A percentile compares a stretch with the other conserved stretches of the same genome.
Conservation (phyloP, 441 rosid genomes). For the Erodium moschatum region DNA sequence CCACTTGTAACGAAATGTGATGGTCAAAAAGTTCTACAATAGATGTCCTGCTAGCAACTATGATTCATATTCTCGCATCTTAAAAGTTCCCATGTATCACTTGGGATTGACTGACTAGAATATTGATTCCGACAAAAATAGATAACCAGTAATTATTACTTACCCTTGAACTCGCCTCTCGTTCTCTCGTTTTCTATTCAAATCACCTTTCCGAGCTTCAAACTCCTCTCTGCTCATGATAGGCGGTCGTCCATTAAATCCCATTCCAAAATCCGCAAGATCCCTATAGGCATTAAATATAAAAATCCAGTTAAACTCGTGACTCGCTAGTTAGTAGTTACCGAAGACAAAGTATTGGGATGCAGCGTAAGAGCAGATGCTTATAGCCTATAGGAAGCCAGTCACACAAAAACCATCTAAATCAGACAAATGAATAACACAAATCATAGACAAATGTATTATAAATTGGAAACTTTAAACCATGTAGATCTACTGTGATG, state of each 20-base stretch:
- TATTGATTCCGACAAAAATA: background rate
- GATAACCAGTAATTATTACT: background rate
- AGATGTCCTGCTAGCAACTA: background rate
- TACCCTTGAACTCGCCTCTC: constrained; percentile 82
- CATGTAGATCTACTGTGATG: background rate
- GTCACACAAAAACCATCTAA: background rate
- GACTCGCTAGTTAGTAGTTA: background rate
- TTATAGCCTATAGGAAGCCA: background rate
- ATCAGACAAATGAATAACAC: background rate
- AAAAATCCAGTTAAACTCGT: background rate
- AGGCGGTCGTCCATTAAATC: constrained; percentile 63
- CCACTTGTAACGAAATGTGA: background rate
- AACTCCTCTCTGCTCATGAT: constrained; percentile 87
- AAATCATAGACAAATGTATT: background rate
- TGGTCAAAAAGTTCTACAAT: background rate
- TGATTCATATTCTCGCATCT: background rate
- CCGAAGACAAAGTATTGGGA: background rate
- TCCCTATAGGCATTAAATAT: constrained; percentile 41
- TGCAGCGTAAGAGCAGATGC: background rate
- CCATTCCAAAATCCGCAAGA: constrained; percentile 70
- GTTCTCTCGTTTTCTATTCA: constrained; percentile 74
- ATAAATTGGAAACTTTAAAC: background rate
- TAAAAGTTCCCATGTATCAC: too few relatives aligned
- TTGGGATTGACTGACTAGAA: background rate
- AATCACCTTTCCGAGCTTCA: constrained; percentile 82